Base-by-base conservation (phyloP, 2,329 filamentous ascomycete species). In the Diplodia sapinea region DNA sequence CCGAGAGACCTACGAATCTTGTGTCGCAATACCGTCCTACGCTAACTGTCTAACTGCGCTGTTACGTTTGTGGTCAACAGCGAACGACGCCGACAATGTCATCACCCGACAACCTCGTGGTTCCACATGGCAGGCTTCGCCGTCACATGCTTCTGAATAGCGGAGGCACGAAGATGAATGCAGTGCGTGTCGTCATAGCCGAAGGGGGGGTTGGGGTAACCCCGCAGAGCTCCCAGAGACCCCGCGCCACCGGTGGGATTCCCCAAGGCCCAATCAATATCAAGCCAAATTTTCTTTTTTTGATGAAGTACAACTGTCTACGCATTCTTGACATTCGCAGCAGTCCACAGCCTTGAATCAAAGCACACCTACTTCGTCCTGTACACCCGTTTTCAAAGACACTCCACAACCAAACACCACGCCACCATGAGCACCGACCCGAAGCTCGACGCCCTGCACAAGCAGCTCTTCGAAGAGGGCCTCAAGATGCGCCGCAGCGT, bases 401-500 rank as follows among this genome's bases (percentile, higher is more conserved):
- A 13, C 15, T 13, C 23, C 20, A 8, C 38, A 23, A 26, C 17
- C 1, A 40, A 31, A 43, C 15, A 36, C 36, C 40, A 31, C 8
- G 15, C 15, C 69, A 74, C 68, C 66, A 81, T 80, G 79, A 80
- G 78, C 36, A 77, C 76, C 68, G 77, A 81, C 65, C 76, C 79
- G 1, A 79, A 80, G 38, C 76, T 79, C 72, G 76, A 80, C 54
- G 76, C 76, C 2, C 59, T 63, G 11, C 59, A 63, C 59, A 63
- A 63, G 43, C 59, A 63, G 31, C 81, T 89, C 55, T 90, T 87
- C 77, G 84, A 87, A 7, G 83, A 86, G 70, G 88, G 88, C 43
- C 79, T 90, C 66, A 82, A 85, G 72, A 84, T 88, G 73, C 86
- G 88, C 43, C 82, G 84, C 63, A 63, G 49, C 69, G 88, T 90